A percentile compares a stretch with the other conserved stretches of the same genome.
Evolutionary conservation across 345 rosid genomes (phyloP).

Genomic region (Citrus hindsii): DNA sequence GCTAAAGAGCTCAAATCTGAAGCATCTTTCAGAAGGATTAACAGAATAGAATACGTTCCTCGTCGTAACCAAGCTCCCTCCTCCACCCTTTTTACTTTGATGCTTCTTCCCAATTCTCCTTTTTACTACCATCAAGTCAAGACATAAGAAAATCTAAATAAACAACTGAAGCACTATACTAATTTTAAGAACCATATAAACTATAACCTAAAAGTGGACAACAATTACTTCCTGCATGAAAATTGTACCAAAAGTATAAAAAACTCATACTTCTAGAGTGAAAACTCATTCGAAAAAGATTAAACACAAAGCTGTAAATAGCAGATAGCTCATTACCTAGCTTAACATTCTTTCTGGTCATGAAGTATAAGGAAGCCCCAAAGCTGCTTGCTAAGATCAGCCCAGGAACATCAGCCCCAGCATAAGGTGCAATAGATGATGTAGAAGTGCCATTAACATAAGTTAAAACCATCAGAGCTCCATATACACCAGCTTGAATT

Average conservation of each 20-base stretch:
- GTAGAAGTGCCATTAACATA: constrained; percentile 72
- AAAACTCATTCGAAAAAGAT: not conserved
- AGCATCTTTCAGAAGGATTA: not conserved
- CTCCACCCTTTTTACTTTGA: not conserved
- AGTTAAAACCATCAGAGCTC: constrained; percentile 80
- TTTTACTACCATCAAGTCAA: not conserved
- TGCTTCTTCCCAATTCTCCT: not conserved
- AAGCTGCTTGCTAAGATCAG: constrained; percentile 74
- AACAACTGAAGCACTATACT: not conserved
- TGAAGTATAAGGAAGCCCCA: constrained; percentile 91
- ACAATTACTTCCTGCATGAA: not conserved
- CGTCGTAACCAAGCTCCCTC: not conserved
- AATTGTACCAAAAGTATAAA: not conserved
- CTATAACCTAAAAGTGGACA: not conserved
- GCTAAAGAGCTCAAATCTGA: not conserved
- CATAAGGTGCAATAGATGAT: constrained; percentile 41
- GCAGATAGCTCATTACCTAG: constrained; percentile 49
- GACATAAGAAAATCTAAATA: too few relatives aligned
- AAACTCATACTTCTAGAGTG: not conserved
- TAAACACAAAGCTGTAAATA: not conserved
- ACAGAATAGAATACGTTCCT: not conserved
- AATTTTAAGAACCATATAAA: not conserved
- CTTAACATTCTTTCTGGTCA: constrained; percentile 78
- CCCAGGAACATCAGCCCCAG: constrained; percentile 86
- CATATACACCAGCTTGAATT: constrained; percentile 86